A percentile compares a stretch with the other conserved stretches of the same genome.
phyloP scores from a whole-genome alignment of 306 rosid genomes.

The Medicago arabica region DNA sequence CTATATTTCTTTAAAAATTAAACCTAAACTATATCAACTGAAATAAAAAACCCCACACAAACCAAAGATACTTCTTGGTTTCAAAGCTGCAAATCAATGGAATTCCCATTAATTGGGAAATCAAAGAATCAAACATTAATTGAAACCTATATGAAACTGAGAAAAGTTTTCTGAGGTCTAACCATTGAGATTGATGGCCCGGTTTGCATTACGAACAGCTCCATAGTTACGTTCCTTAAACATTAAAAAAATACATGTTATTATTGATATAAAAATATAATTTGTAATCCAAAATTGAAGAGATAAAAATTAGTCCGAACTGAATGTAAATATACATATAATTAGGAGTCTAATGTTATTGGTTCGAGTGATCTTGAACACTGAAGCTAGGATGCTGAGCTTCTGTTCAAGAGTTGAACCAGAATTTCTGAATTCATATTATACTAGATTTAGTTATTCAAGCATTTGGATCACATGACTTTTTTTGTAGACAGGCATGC shows the following conservation, averaged over 20 bases:
- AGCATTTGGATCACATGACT: no score
- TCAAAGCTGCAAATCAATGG: conserved; percentile 7
- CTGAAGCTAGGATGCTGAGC: not conserved
- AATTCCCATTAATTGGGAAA: not conserved
- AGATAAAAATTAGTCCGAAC: not conserved
- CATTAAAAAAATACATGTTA: conserved; percentile 10
- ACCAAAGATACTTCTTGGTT: not conserved
- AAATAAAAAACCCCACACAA: no score
- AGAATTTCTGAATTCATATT: no score
- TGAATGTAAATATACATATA: not conserved
- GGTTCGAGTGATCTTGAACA: not conserved
- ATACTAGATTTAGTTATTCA: no score
- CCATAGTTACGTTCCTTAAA: conserved; percentile 68
- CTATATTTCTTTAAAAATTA: no score
- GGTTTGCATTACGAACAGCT: conserved; percentile 81
- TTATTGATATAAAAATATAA: not conserved
- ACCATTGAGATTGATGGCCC: conserved; percentile 68
- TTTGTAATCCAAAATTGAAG: not conserved
- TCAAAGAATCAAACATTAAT: not conserved
- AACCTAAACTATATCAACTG: not conserved
- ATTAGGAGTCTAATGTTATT: not conserved
- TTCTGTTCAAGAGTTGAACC: no score
- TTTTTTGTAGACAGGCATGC: not conserved
- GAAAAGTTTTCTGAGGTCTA: conserved; percentile 31
- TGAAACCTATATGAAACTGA: not conserved